These are phyloP conservation scores for Breynia disticha DNA, from an alignment of 441 rosid genomes.

Conservation along the genomic window DNA sequence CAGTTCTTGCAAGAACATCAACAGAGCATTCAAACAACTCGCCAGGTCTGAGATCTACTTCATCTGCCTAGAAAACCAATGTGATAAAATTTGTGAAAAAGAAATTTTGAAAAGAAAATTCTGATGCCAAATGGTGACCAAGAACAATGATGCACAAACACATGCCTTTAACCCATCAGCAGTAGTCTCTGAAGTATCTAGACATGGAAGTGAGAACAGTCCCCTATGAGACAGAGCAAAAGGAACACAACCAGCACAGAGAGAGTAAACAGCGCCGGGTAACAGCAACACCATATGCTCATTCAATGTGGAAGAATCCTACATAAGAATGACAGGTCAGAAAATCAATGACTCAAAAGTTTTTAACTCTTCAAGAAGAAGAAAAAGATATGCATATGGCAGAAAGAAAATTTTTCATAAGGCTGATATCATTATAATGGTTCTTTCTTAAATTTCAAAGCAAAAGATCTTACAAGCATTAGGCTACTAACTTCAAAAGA, in stretches of 20 bases:
- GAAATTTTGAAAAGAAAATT: background rate
- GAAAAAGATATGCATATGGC: too few relatives aligned
- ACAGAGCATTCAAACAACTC: slow-evolving; percentile 72
- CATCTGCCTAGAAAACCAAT: slow-evolving; percentile 41
- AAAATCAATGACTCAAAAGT: slow-evolving; percentile 5
- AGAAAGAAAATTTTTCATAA: background rate
- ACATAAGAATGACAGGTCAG: slow-evolving; percentile 12
- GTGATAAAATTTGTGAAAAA: slow-evolving; percentile 5
- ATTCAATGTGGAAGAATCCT: slow-evolving; percentile 55
- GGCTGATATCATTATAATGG: background rate
- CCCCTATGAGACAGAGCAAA: slow-evolving; percentile 32
- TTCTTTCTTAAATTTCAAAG: background rate
- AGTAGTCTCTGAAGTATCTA: slow-evolving; percentile 19
- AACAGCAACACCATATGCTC: slow-evolving; percentile 48
- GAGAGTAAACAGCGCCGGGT: slow-evolving; percentile 79
- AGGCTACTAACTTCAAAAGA: too few relatives aligned
- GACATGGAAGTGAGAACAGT: slow-evolving; percentile 12
- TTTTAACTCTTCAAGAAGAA: slow-evolving; percentile 1
- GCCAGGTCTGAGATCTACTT: slow-evolving; percentile 35
- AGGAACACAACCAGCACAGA: slow-evolving; percentile 67
- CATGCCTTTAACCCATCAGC: slow-evolving; percentile 43
- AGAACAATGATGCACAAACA: slow-evolving; percentile 17
- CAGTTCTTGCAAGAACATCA: slow-evolving; percentile 64
- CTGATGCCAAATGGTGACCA: slow-evolving; percentile 14
- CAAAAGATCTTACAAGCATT: background rate